Evolutionary conservation across 768 basidiomycete species (phyloP).

Genomic region (Amylocystis lapponica): DNA sequence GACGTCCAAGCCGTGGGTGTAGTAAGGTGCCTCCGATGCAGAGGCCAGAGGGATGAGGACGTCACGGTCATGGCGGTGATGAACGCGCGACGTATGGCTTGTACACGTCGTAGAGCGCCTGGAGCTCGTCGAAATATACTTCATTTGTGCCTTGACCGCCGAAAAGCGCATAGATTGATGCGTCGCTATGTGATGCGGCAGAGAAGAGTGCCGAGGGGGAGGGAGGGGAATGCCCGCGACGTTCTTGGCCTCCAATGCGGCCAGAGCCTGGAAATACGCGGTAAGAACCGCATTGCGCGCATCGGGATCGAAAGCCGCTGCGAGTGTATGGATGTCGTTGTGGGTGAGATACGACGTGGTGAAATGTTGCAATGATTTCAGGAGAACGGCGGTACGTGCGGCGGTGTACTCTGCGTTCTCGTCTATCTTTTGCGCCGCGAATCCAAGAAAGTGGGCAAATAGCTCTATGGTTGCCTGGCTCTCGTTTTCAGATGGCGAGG

Average conservation of each 20-base stretch:
- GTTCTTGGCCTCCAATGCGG: slow-evolving; percentile 55
- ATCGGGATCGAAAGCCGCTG: slow-evolving; percentile 68
- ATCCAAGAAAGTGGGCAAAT: slow-evolving; percentile 75
- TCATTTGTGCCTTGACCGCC: slow-evolving; percentile 98
- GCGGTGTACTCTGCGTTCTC: slow-evolving; percentile 45
- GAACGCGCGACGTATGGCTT: slow-evolving; percentile 77
- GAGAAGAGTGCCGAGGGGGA: slow-evolving; percentile 65
- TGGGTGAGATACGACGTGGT: slow-evolving; percentile 63
- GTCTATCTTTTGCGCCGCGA: slow-evolving; percentile 60
- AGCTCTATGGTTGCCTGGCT: slow-evolving; percentile 72
- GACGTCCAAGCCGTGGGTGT: slow-evolving; percentile 77
- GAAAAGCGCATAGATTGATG: slow-evolving; percentile 86
- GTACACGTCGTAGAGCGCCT: slow-evolving; percentile 88
- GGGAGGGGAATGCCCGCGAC: slow-evolving; percentile 51
- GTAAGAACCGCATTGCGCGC: slow-evolving; percentile 71
- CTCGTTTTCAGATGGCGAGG: slow-evolving; percentile 45
- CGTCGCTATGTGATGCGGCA: slow-evolving; percentile 55
- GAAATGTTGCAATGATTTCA: slow-evolving; percentile 74
- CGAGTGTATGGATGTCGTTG: slow-evolving; percentile 78
- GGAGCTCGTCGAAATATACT: slow-evolving; percentile 95
- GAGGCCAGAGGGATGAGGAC: slow-evolving; percentile 69
- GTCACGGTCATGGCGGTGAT: slow-evolving; percentile 55
- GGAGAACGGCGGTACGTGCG: slow-evolving; percentile 61
- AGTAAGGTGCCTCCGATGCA: slow-evolving; percentile 57
- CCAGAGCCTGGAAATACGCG: slow-evolving; percentile 74